Evolutionary conservation across 176 grass and related monocot genomes (phyloP).

Genomic region (Oryza nivara): DNA sequence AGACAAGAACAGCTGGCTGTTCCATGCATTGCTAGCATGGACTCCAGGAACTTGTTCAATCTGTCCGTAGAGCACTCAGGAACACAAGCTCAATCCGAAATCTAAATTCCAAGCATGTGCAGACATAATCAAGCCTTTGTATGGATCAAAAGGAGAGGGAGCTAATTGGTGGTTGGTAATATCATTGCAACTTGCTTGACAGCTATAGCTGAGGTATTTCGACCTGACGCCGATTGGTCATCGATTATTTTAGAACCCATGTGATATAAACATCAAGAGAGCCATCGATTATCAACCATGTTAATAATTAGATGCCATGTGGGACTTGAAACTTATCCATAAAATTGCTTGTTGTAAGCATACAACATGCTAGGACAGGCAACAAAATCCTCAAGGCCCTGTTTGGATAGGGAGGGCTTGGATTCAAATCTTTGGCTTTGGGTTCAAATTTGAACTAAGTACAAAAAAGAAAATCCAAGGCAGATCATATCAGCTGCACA

Average conservation of each 20-base stretch:
- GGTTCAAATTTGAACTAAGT: neutral
- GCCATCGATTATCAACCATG: conserved; percentile 24
- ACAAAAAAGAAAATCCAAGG: neutral
- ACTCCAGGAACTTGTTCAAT: neutral
- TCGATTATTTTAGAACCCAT: conserved; percentile 34
- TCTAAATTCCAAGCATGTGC: conserved; percentile 49
- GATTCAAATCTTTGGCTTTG: neutral
- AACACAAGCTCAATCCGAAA: conserved; percentile 5
- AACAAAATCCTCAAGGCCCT: conserved; percentile 13
- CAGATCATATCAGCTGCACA: neutral
- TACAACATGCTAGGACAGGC: conserved; percentile 4
- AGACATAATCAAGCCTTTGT: conserved; percentile 19
- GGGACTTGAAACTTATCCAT: neutral
- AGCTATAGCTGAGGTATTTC: conserved; percentile 39
- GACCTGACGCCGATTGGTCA: neutral
- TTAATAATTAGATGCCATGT: conserved; percentile 26
- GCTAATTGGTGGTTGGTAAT: conserved; percentile 25
- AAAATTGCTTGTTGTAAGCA: neutral
- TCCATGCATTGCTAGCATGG: conserved; percentile 12
- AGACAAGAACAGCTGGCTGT: conserved; percentile 30
- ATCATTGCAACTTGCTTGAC: conserved; percentile 48
- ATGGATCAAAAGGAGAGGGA: conserved; percentile 38
- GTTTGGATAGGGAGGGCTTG: neutral
- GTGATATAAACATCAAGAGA: conserved; percentile 25
- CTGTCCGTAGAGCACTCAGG: conserved; percentile 35